Evolutionary conservation across 2,329 filamentous ascomycete genomes (phyloP).

Genomic region (Diaporthe sp.): DNA sequence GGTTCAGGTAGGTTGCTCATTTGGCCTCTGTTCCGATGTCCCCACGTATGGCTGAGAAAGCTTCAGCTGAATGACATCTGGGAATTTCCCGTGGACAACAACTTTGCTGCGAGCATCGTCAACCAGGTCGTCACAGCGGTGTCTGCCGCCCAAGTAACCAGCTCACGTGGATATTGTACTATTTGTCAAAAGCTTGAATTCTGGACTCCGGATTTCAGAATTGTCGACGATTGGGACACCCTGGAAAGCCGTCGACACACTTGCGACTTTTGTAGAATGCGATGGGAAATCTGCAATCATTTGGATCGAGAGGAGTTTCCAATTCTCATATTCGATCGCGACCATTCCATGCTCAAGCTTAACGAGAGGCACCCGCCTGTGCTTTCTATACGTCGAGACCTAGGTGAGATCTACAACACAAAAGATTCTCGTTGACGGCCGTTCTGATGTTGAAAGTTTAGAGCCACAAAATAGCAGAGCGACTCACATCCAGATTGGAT

Average conservation of each 20-base stretch:
- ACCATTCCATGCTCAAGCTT: slow-evolving; percentile 12
- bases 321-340: neutral
- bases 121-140: too few species aligned
- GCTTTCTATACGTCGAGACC: slow-evolving; percentile 19
- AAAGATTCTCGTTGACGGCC: neutral
- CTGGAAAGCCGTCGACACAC: neutral
- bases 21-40: neutral
- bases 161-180: neutral
- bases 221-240: neutral
- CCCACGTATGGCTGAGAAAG: neutral
- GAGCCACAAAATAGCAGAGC: neutral
- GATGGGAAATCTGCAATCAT: neutral
- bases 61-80: slow-evolving; percentile 5
- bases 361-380: slow-evolving; percentile 4
- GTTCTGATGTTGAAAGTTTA: neutral
- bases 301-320: neutral
- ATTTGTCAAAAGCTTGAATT: neutral
- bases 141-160: too few species aligned
- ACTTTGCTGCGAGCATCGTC: neutral
- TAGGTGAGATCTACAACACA: neutral
- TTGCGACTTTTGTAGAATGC: slow-evolving; percentile 11
- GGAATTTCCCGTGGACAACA: slow-evolving; percentile 8
- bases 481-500: slow-evolving; percentile 31
- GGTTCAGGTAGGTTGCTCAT: neutral
- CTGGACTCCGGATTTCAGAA: neutral